phyloP scores from a whole-genome alignment of 2,329 filamentous ascomycete species.

The Colletotrichum sansevieriae region DNA sequence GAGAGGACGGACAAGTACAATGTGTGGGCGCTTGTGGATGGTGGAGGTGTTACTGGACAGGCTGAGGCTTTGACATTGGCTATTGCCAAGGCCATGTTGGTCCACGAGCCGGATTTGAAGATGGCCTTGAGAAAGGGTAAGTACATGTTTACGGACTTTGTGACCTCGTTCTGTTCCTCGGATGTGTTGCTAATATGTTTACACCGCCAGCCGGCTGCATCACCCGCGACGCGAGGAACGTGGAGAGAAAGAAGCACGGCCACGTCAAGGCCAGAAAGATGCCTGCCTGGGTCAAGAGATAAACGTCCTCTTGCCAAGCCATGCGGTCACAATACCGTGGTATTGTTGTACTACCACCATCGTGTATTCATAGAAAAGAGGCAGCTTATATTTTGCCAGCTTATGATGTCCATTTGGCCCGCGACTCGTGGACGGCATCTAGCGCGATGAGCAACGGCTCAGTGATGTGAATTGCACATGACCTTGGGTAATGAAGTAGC shows the following conservation, averaged over 20 bases:
- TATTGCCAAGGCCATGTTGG: conserved; percentile 86
- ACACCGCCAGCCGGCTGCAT: conserved; percentile 83
- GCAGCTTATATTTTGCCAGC: conserved; percentile 37
- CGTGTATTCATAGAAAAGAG: conserved; percentile 41
- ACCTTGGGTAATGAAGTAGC: conserved; percentile 3
- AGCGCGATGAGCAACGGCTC: conserved; percentile 1
- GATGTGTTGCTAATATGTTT: conserved; percentile 56
- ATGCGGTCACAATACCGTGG: neutral
- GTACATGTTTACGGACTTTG: conserved; percentile 48
- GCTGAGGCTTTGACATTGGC: conserved; percentile 94
- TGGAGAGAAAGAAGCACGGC: conserved; percentile 98
- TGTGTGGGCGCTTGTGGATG: conserved; percentile 85
- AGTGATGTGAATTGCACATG: neutral
- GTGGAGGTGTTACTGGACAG: conserved; percentile 94
- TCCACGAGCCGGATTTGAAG: conserved; percentile 94
- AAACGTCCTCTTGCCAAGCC: conserved; percentile 45
- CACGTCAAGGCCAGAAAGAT: conserved; percentile 97
- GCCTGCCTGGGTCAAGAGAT: conserved; percentile 96
- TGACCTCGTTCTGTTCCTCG: conserved; percentile 2
- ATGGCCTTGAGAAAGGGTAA: conserved; percentile 88
- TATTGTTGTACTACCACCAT: conserved; percentile 36
- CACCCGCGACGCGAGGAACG: conserved; percentile 88
- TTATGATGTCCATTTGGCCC: conserved; percentile 31
- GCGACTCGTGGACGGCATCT: neutral
- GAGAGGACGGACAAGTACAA: conserved; percentile 96